These are phyloP conservation scores for Hypoxylon sp. DNA, from an alignment of 2,329 filamentous ascomycete genomes.

Conservation along the genomic window DNA sequence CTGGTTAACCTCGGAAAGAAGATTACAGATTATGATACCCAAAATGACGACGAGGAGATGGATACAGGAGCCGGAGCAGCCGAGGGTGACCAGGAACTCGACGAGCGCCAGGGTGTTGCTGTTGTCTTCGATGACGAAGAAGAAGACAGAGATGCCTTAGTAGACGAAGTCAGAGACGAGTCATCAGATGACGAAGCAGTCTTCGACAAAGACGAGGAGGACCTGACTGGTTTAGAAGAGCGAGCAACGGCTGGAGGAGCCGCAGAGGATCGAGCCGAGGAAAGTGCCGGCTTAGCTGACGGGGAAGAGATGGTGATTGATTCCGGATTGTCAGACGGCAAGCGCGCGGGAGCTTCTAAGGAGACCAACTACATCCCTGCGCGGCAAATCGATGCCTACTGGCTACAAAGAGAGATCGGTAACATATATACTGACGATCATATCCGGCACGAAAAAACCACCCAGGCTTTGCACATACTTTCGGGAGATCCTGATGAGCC, in stretches of 20 bases:
- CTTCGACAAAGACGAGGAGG: slow-evolving; percentile 70
- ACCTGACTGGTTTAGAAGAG: slow-evolving; percentile 68
- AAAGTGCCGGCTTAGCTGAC: slow-evolving; percentile 65
- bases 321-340: slow-evolving; percentile 67
- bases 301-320: slow-evolving; percentile 89
- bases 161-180: slow-evolving; percentile 90
- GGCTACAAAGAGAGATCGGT: slow-evolving; percentile 94
- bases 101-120: slow-evolving; percentile 95
- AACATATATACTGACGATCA: slow-evolving; percentile 91
- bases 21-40: slow-evolving; percentile 97
- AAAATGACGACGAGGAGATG: slow-evolving; percentile 94
- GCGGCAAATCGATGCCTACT: slow-evolving; percentile 96
- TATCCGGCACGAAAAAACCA: slow-evolving; percentile 92
- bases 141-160: slow-evolving; percentile 84
- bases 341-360: slow-evolving; percentile 63
- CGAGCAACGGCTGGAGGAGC: slow-evolving; percentile 66
- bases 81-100: slow-evolving; percentile 81
- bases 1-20: slow-evolving; percentile 97
- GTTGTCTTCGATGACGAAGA: slow-evolving; percentile 96
- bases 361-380: slow-evolving; percentile 78
- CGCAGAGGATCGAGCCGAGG: slow-evolving; percentile 64
- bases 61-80: slow-evolving; percentile 76
- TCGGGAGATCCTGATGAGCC: slow-evolving; percentile 78
- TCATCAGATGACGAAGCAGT: slow-evolving; percentile 85
- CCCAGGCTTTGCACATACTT: slow-evolving; percentile 85